Percentiles rank a stretch among this genome's conserved stretches.
Evolutionary conservation across 1,284 basidiomycete species (phyloP).

Genomic region (Coniferiporia sulphurascens): DNA sequence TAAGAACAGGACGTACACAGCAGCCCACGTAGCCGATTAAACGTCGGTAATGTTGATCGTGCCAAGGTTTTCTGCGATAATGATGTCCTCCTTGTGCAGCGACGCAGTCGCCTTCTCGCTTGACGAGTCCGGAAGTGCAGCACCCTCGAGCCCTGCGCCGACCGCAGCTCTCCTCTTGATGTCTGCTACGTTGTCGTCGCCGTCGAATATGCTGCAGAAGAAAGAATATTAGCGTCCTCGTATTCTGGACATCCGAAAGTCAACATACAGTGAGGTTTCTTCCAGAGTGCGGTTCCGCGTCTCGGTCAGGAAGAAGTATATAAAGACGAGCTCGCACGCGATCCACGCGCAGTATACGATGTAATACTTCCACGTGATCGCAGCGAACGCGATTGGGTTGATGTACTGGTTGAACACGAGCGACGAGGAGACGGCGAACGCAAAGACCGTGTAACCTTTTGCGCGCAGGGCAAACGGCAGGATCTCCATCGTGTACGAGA

Average conservation of each 20-base stretch:
- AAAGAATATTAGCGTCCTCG: neutral
- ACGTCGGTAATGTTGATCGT: too few relatives aligned
- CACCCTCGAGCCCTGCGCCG: slow-evolving; percentile 5
- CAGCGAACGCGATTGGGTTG: slow-evolving; percentile 27
- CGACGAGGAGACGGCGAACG: slow-evolving; percentile 25
- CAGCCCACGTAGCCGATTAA: too few relatives aligned
- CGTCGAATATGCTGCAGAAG: slow-evolving; percentile 19
- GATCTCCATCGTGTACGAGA: slow-evolving; percentile 33
- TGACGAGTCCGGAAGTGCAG: neutral
- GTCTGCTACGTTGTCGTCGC: slow-evolving; percentile 17
- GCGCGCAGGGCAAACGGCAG: slow-evolving; percentile 34
- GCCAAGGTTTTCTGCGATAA: too few relatives aligned
- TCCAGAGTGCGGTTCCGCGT: slow-evolving; percentile 20
- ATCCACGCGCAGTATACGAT: slow-evolving; percentile 27
- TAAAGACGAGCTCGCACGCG: slow-evolving; percentile 32
- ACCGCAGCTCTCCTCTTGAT: slow-evolving; percentile 13
- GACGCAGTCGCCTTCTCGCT: neutral
- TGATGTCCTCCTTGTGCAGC: too few relatives aligned
- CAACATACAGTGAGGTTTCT: slow-evolving; percentile 17
- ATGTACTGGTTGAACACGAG: slow-evolving; percentile 39
- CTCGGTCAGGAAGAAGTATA: slow-evolving; percentile 27
- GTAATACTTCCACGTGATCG: slow-evolving; percentile 32
- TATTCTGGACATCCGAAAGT: neutral
- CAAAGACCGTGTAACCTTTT: slow-evolving; percentile 26
- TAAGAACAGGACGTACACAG: too few relatives aligned